Base-by-base conservation (phyloP, 208 protist species). In the Novymonas esmeraldas region DNA sequence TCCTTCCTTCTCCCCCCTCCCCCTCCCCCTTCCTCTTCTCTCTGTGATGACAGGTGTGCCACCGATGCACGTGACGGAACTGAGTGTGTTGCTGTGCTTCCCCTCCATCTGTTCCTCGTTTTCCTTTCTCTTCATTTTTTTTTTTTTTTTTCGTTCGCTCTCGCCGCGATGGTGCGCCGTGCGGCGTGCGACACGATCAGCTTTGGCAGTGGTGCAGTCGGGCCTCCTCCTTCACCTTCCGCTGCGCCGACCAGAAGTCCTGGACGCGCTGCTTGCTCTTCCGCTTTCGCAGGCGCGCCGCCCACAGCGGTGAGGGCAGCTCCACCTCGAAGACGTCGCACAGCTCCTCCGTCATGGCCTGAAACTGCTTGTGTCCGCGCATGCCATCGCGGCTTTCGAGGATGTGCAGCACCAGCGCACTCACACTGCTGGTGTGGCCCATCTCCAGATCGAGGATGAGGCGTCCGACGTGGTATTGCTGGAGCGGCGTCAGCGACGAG, bases 251-350 rank as follows among this genome's bases (percentile, higher is more conserved):
- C 69, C 75, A 82, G 41, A 75, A 86, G 42, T 72, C 66, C 0
- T 52, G 16, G 2, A 78, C 31, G 39, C 92, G 83, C 11, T 76
- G 65, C 44, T 75, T 61, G 26, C 90, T 66, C 18, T 70, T 67
- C 5, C 76, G 66, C 39, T 82, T 79, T 0, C 92, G 84, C 54
- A 92, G 67, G 29, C 83, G 71, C 11, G 64, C 45, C 24, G 76
- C 64, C 16, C 82, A 73, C 63, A 92, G 50, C 56, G 78, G 68
- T 28, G 72, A 67, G 24, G 86, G 83, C 22, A 79, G 74, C 64
- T 95, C 86, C n/a, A 89, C 87, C 26, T 88, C 83, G 70, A 87
- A 96, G 20, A 82, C 85, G 55, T 88, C 78, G 70, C 92, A 96
- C 5, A 96, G 33, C 50, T 76, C 42, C 63, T 93, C 88, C 6